phyloP scores from a whole-genome alignment of 148 eudicot genomes.

The Fagopyrum tataricum region DNA sequence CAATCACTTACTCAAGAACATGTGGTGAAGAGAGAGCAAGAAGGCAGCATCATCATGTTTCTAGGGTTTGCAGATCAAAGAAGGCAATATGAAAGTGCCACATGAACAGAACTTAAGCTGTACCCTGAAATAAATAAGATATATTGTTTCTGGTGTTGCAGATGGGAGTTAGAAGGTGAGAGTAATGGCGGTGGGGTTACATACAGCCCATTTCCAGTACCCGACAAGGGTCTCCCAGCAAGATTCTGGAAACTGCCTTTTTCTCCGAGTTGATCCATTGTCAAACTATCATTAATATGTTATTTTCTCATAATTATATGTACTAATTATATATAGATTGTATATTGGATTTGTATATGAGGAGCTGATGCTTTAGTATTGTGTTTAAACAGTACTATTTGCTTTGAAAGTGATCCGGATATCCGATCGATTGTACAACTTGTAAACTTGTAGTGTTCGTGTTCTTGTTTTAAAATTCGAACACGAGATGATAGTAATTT shows the following conservation, averaged over 20 bases:
- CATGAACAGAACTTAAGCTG: background rate
- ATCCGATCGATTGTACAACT: too few species aligned
- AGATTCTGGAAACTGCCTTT: background rate
- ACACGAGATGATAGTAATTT: too few species aligned
- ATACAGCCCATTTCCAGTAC: conserved; percentile 4
- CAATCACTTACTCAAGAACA: background rate
- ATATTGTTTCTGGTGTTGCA: background rate
- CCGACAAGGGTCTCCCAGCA: conserved; percentile 2
- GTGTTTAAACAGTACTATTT: too few species aligned
- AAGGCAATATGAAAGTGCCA: conserved; percentile 2
- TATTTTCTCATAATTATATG: too few species aligned
- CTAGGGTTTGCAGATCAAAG: background rate
- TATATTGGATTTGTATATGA: too few species aligned
- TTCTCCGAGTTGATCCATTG: background rate
- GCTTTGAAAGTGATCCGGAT: too few species aligned
- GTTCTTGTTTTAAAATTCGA: too few species aligned
- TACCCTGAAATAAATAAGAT: too few species aligned
- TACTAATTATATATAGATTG: too few species aligned
- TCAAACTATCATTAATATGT: background rate
- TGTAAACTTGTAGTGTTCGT: too few species aligned
- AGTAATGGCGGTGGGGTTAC: background rate
- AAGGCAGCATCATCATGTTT: background rate
- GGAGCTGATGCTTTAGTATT: too few species aligned
- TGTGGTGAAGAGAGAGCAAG: background rate
- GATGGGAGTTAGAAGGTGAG: background rate